Conservation (phyloP, 495 filamentous ascomycete genomes). For the Aspergillus saccharolyticus region DNA sequence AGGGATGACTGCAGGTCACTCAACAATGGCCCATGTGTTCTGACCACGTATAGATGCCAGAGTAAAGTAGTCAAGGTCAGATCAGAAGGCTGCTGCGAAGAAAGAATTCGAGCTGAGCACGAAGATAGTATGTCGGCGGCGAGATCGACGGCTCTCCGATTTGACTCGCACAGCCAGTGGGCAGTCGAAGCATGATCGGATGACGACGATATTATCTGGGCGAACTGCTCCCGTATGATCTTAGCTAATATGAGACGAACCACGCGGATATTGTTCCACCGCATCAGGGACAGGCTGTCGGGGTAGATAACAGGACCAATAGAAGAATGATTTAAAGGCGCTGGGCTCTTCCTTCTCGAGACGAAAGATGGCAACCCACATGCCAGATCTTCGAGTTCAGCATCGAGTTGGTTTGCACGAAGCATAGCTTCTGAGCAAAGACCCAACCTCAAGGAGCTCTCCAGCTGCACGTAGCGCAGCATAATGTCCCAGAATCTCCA, state of each 20-base stretch:
- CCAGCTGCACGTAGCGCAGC: not conserved
- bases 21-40: not conserved
- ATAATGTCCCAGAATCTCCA: slow-evolving; percentile 6
- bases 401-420: not conserved
- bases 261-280: slow-evolving; percentile 6
- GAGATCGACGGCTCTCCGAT: not conserved
- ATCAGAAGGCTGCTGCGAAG: not conserved
- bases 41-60: slow-evolving; percentile 6
- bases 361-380: not conserved
- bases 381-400: not conserved
- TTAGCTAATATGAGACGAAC: slow-evolving; percentile 2
- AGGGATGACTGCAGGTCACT: not conserved
- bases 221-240: slow-evolving; percentile 1
- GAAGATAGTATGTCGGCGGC: not conserved
- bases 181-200: not conserved
- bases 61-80: not conserved
- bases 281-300: not conserved
- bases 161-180: not conserved
- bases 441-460: not conserved
- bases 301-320: not conserved
- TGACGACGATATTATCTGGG: not conserved
- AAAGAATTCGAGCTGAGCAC: not conserved
- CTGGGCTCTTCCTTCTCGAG: not conserved
- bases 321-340: not conserved
- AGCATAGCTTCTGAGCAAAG: not conserved